Evolutionary conservation across 257 asterid genomes (phyloP).

Genomic region (Echites panduratus): DNA sequence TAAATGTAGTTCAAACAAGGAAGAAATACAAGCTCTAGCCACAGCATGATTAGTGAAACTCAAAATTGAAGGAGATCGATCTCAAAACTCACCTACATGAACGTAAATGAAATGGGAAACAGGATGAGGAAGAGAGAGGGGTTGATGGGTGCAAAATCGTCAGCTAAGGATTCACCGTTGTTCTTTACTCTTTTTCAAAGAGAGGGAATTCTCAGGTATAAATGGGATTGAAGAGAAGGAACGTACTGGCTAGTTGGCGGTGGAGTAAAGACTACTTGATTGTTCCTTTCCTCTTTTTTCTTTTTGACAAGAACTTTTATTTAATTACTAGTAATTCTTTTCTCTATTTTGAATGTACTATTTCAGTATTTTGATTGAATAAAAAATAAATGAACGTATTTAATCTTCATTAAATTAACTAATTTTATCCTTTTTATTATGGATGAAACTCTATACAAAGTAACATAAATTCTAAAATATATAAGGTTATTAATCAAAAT

Average conservation of each 20-base stretch:
- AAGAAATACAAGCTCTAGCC: neutral
- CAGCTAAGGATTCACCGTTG: neutral
- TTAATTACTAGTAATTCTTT: too few species aligned
- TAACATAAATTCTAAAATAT: too few species aligned
- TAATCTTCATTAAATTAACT: too few species aligned
- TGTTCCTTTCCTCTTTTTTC: too few species aligned
- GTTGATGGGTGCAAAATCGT: neutral
- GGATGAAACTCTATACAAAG: too few species aligned
- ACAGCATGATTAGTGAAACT: neutral
- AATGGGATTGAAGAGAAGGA: slow-evolving; percentile 5
- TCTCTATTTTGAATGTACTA: too few species aligned
- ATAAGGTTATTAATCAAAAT: too few species aligned
- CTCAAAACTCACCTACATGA: slow-evolving; percentile 1
- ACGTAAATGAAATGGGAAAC: neutral
- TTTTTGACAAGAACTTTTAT: too few species aligned
- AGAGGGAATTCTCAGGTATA: neutral
- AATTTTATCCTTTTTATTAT: too few species aligned
- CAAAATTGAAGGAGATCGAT: neutral
- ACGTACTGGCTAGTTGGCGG: slow-evolving; percentile 10
- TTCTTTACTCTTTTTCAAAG: neutral
- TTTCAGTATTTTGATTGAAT: too few species aligned
- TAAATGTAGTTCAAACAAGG: neutral
- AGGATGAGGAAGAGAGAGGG: neutral
- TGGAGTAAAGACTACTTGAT: neutral
- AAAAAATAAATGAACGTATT: too few species aligned